phyloP scores from a whole-genome alignment of 345 rosid species.

The Kernera saxatilis region DNA sequence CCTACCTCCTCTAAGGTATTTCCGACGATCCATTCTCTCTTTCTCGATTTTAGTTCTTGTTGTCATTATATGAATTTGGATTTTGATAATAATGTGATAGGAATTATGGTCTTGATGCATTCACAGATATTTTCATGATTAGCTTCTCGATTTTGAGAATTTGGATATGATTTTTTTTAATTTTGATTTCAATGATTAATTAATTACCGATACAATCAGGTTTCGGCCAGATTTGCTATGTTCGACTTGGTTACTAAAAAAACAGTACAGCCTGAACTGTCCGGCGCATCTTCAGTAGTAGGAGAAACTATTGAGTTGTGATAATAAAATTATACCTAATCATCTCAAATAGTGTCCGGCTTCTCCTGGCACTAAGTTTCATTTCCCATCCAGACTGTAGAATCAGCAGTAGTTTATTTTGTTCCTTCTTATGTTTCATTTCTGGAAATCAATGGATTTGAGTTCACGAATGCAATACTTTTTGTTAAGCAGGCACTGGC shows the following conservation, averaged over 20 bases:
- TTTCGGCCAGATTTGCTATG: neutral
- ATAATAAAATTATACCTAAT: too few relatives aligned
- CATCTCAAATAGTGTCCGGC: too few relatives aligned
- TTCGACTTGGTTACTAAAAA: neutral
- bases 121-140: neutral
- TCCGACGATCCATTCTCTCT: neutral
- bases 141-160: neutral
- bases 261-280: neutral
- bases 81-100: neutral
- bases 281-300: neutral
- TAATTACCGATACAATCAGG: too few relatives aligned
- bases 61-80: neutral
- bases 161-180: neutral
- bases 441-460: neutral
- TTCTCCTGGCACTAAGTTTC: too few relatives aligned
- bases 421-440: neutral
- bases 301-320: neutral
- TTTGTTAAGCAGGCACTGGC: conserved; percentile 39
- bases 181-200: neutral
- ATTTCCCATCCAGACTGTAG: too few relatives aligned
- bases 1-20: conserved; percentile 48
- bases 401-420: neutral
- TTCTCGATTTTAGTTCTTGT: neutral
- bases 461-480: neutral
- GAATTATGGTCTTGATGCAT: neutral